phyloP scores from a whole-genome alignment of 352 stramenopile genomes.

The Phytopythium cucurbitacearum region DNA sequence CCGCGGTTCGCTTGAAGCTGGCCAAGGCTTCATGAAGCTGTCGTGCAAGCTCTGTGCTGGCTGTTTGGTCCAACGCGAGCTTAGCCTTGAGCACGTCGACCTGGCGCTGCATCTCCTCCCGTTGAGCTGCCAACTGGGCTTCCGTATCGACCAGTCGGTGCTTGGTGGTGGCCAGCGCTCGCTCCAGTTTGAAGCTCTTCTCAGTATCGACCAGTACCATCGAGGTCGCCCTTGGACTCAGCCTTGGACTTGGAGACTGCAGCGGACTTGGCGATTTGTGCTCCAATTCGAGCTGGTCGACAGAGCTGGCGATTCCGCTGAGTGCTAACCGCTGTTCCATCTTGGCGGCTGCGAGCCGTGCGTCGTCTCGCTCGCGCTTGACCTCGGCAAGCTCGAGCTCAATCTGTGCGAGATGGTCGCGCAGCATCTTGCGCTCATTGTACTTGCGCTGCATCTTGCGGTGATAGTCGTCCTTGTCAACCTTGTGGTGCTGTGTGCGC shows the following conservation, averaged over 20 bases:
- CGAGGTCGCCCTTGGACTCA: background rate
- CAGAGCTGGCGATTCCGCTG: no score
- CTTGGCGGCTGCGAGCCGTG: slow-evolving; percentile 13
- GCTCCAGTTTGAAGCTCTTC: slow-evolving; percentile 53
- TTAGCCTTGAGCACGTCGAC: slow-evolving; percentile 46
- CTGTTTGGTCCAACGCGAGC: slow-evolving; percentile 43
- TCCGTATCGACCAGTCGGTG: slow-evolving; percentile 26
- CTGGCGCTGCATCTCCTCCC: slow-evolving; percentile 17
- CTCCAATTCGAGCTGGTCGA: background rate
- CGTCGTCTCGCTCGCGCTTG: slow-evolving; percentile 32
- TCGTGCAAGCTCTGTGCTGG: slow-evolving; percentile 36
- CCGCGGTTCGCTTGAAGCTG: slow-evolving; percentile 31
- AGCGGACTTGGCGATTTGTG: background rate
- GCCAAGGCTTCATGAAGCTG: slow-evolving; percentile 47
- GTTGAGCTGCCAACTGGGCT: slow-evolving; percentile 22
- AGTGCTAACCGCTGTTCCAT: slow-evolving; percentile 14
- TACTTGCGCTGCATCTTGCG: slow-evolving; percentile 73
- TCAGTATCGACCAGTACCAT: slow-evolving; percentile 18
- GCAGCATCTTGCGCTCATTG: slow-evolving; percentile 48
- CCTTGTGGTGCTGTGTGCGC: slow-evolving; percentile 31
- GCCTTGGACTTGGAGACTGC: background rate
- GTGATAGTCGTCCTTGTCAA: slow-evolving; percentile 56
- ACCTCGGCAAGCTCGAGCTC: slow-evolving; percentile 36
- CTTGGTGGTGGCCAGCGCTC: slow-evolving; percentile 39
- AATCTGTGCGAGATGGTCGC: slow-evolving; percentile 39